phyloP scores from a whole-genome alignment of 768 basidiomycete genomes.

The Agaricus blazei region DNA sequence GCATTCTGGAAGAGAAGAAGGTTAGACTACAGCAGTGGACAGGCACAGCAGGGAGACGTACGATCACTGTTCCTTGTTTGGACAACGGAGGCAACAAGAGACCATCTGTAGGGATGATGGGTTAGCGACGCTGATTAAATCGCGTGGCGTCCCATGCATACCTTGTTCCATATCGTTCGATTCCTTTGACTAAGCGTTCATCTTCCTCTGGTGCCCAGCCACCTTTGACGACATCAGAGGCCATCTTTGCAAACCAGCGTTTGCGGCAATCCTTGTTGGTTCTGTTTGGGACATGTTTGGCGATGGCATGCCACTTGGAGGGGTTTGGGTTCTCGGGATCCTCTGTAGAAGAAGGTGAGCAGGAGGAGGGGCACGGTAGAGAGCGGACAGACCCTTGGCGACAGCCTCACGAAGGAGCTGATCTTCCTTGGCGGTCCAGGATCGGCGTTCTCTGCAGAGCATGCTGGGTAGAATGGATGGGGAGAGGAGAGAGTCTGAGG shows the following conservation, averaged over 20 bases:
- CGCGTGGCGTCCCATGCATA: constrained; percentile 16
- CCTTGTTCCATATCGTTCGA: constrained; percentile 53
- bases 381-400: constrained; percentile 30
- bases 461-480: constrained; percentile 14
- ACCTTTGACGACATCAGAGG: constrained; percentile 55
- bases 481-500: constrained; percentile 12
- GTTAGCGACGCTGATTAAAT: not conserved
- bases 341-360: constrained; percentile 31
- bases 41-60: constrained; percentile 25
- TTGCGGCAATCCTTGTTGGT: constrained; percentile 64
- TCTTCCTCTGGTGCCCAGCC: constrained; percentile 61
- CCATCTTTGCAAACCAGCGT: constrained; percentile 62
- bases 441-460: constrained; percentile 44
- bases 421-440: constrained; percentile 49
- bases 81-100: constrained; percentile 52
- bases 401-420: constrained; percentile 49
- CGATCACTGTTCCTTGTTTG: constrained; percentile 56
- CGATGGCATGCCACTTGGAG: constrained; percentile 59
- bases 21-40: constrained; percentile 12
- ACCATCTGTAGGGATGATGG: constrained; percentile 35
- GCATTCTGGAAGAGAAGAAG: constrained; percentile 34
- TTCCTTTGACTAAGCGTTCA: constrained; percentile 49
- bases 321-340: constrained; percentile 52
- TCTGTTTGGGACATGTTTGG: constrained; percentile 56
- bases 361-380: not conserved